A percentile compares a stretch with the other conserved stretches of the same genome.
Evolutionary conservation across 495 filamentous ascomycete genomes (phyloP).

Genomic region (Bacidia rubella): DNA sequence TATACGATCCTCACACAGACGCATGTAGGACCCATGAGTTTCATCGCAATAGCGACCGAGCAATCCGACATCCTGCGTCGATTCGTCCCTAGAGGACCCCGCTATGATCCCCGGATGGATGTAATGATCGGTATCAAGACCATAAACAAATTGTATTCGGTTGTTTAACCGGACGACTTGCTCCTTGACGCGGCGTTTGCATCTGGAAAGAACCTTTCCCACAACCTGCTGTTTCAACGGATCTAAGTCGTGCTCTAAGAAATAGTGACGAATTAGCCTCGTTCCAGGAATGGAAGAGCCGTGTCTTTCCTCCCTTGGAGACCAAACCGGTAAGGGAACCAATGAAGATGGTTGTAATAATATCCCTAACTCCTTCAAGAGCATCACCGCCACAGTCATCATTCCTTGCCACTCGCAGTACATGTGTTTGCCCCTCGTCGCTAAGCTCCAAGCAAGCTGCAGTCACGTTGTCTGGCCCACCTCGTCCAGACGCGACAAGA

Average conservation of each 20-base stretch:
- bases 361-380: conserved; percentile 1
- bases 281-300: background rate
- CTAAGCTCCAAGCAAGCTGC: conserved; percentile 8
- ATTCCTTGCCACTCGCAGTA: conserved; percentile 12
- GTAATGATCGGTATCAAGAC: conserved; percentile 1
- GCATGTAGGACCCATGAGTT: conserved; percentile 7
- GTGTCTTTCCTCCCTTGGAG: background rate
- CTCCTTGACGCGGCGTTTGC: conserved; percentile 3
- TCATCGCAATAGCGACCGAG: conserved; percentile 2
- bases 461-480: conserved; percentile 9
- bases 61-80: conserved; percentile 4
- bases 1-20: conserved; percentile 1
- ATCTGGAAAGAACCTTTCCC: conserved; percentile 2
- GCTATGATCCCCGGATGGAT: conserved; percentile 1
- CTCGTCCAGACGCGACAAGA: conserved; percentile 5
- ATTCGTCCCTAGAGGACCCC: background rate
- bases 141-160: conserved; percentile 5
- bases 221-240: conserved; percentile 1
- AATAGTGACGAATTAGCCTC: background rate
- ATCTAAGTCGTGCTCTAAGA: conserved; percentile 2
- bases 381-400: conserved; percentile 4
- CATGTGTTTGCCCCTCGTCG: conserved; percentile 4
- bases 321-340: background rate
- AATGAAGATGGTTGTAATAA: conserved; percentile 1
- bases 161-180: conserved; percentile 1